Evolutionary conservation across 1,284 basidiomycete genomes (phyloP), one percentile per base, ranked within the genome.

Genomic region (Ustilago esculenta): DNA sequence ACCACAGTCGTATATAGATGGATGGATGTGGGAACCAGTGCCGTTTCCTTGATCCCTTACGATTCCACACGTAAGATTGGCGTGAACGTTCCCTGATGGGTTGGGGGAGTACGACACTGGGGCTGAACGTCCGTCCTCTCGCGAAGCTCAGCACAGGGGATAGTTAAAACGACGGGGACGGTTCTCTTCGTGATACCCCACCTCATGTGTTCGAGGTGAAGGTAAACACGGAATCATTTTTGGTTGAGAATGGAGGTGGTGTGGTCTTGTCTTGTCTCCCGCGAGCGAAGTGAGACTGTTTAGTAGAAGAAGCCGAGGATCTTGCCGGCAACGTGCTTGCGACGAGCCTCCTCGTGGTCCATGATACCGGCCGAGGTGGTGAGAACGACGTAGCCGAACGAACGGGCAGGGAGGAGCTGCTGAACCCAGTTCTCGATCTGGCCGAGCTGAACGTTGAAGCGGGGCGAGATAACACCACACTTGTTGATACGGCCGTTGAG

Each of bases 401-500:
- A 90, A 90, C 95, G 90, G 45, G 81, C 75, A 41, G 81, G 88
- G 49, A 82, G 73, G 35, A 81, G 73, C 43, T 77, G 69, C 52
- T 75, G 60, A 32, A 82, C 79, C 92, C 93, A 96, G 72, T 86
- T 87, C 85, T 95, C 92, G 77, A 97, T 97, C 83, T 94, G 89
- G 80, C 85, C 89, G 72, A 93, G 90, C 83, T 94, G 91, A 72
- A 98, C 89, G 86, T 98, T 98, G 89, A 94, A 98, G 57, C 95
- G 90, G 42, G 94, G 94, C 29, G 95, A 98, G 85, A 99, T 97
- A 82, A 98, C 96, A 83, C 95, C 96, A 64, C 80, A 82, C 87
- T 99, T 98, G 89, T 98, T 99, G 78, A 99, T 88, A 66, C 94
- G 92, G 60, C 96, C 96, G 84, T 97, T 98, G 69, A 99, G 89